These are phyloP conservation scores for Letharia columbiana DNA, from an alignment of 495 filamentous ascomycete species.

Conservation along the genomic window DNA sequence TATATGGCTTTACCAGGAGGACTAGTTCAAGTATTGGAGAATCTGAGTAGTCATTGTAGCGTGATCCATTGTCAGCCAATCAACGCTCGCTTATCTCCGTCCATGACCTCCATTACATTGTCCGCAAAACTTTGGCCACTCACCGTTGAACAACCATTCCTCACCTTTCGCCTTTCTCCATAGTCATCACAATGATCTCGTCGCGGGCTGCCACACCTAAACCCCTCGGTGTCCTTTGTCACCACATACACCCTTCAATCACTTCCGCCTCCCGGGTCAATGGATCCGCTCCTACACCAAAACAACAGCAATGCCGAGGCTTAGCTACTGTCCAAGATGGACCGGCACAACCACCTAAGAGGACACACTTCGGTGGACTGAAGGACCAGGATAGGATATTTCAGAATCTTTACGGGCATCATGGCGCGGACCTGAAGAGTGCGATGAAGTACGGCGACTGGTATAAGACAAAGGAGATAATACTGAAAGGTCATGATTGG, in stretches of 20 bases:
- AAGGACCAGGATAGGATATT: slow-evolving; percentile 97
- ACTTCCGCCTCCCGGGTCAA: slow-evolving; percentile 31
- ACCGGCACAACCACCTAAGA: slow-evolving; percentile 56
- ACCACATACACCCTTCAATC: slow-evolving; percentile 46
- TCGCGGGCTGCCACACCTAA: slow-evolving; percentile 29
- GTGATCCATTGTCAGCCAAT: slow-evolving; percentile 14
- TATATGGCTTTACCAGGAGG: not conserved
- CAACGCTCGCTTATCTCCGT: slow-evolving; percentile 16
- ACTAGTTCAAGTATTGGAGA: not conserved
- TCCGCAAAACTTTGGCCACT: slow-evolving; percentile 11
- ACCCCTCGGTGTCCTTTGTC: slow-evolving; percentile 45
- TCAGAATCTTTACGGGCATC: slow-evolving; percentile 92
- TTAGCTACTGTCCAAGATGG: slow-evolving; percentile 89
- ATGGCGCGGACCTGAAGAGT: slow-evolving; percentile 78
- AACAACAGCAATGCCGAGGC: slow-evolving; percentile 47
- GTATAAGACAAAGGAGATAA: slow-evolving; percentile 98
- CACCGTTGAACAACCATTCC: not conserved
- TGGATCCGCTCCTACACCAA: slow-evolving; percentile 22
- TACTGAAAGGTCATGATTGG: slow-evolving; percentile 96
- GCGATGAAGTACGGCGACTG: slow-evolving; percentile 99
- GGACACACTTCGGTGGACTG: slow-evolving; percentile 70
- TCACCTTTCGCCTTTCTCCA: not conserved
- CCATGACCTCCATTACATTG: slow-evolving; percentile 14
- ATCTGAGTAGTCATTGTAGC: not conserved
- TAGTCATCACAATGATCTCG: slow-evolving; percentile 13